Conservation (phyloP, 805 yeast species). For the Sugiyamaella boreocaroliniensis region DNA sequence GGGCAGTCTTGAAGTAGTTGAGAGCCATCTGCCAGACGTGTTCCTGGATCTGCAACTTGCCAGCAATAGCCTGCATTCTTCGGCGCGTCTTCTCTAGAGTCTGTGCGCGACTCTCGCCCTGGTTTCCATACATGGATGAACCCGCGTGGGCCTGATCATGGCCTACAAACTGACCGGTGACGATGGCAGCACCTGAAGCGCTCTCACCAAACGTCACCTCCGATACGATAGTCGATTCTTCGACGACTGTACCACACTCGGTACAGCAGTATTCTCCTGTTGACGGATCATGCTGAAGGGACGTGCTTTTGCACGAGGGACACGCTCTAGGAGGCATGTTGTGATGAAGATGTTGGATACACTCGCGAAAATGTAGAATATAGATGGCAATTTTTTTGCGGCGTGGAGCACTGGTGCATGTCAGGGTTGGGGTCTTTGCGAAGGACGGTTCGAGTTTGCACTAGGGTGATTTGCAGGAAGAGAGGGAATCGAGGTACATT, state of each 20-base stretch:
- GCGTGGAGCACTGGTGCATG: background rate
- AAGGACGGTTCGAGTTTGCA: background rate
- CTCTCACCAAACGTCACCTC: slow-evolving; percentile 94
- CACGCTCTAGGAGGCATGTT: slow-evolving; percentile 3
- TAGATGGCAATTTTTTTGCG: background rate
- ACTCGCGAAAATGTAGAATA: background rate
- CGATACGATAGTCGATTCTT: slow-evolving; percentile 89
- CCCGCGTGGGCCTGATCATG: slow-evolving; percentile 71
- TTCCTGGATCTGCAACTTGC: slow-evolving; percentile 72
- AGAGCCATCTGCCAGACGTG: slow-evolving; percentile 79
- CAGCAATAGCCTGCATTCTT: slow-evolving; percentile 73
- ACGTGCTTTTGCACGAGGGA: slow-evolving; percentile 5
- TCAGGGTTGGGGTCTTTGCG: background rate
- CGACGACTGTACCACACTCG: slow-evolving; percentile 78
- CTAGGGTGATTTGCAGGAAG: background rate
- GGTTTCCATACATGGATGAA: slow-evolving; percentile 46
- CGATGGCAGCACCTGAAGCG: slow-evolving; percentile 88
- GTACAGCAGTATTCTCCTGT: slow-evolving; percentile 64
- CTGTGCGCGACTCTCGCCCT: slow-evolving; percentile 74
- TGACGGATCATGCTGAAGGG: slow-evolving; percentile 12
- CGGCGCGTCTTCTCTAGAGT: slow-evolving; percentile 79
- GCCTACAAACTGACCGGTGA: slow-evolving; percentile 89
- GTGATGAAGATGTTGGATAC: background rate
- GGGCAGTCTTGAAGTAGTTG: slow-evolving; percentile 83
- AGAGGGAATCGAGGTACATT: no score